Evolutionary conservation across 768 basidiomycete species (phyloP), one percentile per base, ranked within the genome.

Genomic region (Tulasnella sp.): DNA sequence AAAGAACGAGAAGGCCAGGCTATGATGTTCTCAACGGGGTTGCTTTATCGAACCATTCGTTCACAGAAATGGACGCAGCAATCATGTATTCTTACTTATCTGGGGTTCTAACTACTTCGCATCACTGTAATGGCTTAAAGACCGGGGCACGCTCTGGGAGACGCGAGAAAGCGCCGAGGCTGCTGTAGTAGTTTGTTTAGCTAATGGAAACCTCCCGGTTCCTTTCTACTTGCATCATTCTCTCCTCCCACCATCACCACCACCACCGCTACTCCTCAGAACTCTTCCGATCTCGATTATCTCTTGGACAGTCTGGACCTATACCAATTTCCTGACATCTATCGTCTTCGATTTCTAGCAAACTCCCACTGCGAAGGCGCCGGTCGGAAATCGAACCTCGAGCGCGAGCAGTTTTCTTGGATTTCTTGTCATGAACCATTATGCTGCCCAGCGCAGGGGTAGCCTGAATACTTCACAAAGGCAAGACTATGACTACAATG

Each of bases 1-100:
- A 31, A 20, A 11, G 18, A 84, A 80, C 40, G 34, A 78, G 58
- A 78, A 78, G 60, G 82, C 83, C 22, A 83, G 81, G 82, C 76
- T 83, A 48, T 83, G 77, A 64, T 31, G 14, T 20, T 46, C 18
- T 6, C 46, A 20, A 46, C 46, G 1, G 12, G 46, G 12, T 14
- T 46, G 46, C 46, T 20, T 48, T 48, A 44, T 8, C 54, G 50
- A 50, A 20, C 34, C 42, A 73, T 24, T 8, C 31, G 22, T 28
- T 74, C 28, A 8, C 18, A 40, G 40, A 24, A 74, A 40, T n/a
- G 50, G n/a, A 31, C 40, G 76, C 34, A 50, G n/a, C 50, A n/a
- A 64, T 9, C n/a, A 69, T 79, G 40, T 28, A 20, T 79, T 46
- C 7, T 28, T 60, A 64, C 54, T 54, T 54, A 54, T n/a, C 5